Evolutionary conservation across 73 alveolate genomes (phyloP).

Genomic region (Tetrahymena borealis): DNA sequence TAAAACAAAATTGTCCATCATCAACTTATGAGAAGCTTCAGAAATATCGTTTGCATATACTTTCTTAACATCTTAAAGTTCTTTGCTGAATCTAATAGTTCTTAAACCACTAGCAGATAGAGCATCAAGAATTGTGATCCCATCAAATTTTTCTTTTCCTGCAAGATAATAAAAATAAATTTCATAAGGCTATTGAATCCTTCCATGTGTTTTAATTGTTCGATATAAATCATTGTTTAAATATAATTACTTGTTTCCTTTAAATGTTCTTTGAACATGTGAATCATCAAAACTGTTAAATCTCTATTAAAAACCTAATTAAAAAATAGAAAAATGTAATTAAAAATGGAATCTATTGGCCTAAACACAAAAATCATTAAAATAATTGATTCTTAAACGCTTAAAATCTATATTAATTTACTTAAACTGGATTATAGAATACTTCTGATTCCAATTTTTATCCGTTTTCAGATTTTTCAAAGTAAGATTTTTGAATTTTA

Average conservation of each 20-base stretch:
- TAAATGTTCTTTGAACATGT: constrained; percentile 53
- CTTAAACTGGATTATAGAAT: constrained; percentile 90
- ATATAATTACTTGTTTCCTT: constrained; percentile 40
- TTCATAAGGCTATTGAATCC: no score
- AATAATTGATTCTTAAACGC: no score
- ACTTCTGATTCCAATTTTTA: constrained; percentile 47
- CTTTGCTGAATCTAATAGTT: constrained; percentile 82
- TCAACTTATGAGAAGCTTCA: constrained; percentile 77
- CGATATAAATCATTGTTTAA: no score
- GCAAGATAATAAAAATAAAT: neutral
- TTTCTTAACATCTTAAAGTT: constrained; percentile 63
- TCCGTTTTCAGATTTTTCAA: constrained; percentile 5
- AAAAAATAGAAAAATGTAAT: neutral
- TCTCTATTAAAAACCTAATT: constrained; percentile 71
- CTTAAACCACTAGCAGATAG: constrained; percentile 93
- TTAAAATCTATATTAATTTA: neutral
- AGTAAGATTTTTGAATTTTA: constrained; percentile 6
- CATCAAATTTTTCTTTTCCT: constrained; percentile 46
- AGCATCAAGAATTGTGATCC: constrained; percentile 81
- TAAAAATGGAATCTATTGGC: no score
- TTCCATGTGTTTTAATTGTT: no score
- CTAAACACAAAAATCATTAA: no score
- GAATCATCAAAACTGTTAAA: constrained; percentile 75
- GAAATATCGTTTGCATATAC: constrained; percentile 89
- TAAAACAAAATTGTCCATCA: constrained; percentile 69